Conservation (phyloP, 1,284 basidiomycete genomes). For the Ustanciosporium gigantosporum region DNA sequence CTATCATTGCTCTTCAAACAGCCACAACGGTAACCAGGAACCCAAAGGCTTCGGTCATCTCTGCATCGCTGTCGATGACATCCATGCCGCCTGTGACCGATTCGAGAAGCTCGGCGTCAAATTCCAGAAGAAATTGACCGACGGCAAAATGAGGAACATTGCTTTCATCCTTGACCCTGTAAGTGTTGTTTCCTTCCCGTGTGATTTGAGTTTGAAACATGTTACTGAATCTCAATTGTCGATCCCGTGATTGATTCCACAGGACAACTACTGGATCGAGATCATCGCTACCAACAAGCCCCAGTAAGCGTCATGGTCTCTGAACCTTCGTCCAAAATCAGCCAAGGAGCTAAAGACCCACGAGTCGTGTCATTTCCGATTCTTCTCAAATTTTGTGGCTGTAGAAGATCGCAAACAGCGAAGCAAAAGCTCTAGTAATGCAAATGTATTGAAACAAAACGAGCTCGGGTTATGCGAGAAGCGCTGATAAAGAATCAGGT, state of each 20-base stretch:
- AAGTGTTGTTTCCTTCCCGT: conserved; percentile 5
- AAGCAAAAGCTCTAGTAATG: too few relatives aligned
- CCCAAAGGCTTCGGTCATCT: conserved; percentile 65
- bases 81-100: conserved; percentile 79
- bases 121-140: conserved; percentile 85
- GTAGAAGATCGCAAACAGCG: too few relatives aligned
- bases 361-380: too few relatives aligned
- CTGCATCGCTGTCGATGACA: conserved; percentile 79
- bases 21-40: conserved; percentile 57
- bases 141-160: conserved; percentile 80
- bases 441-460: too few relatives aligned
- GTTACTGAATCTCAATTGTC: neutral
- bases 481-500: too few relatives aligned
- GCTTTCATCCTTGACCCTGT: conserved; percentile 84
- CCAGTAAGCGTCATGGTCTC: conserved; percentile 27
- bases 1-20: too few relatives aligned
- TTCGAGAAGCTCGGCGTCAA: conserved; percentile 80
- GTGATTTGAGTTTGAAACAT: neutral
- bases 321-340: too few relatives aligned
- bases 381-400: too few relatives aligned
- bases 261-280: conserved; percentile 66
- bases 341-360: too few relatives aligned
- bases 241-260: too few relatives aligned
- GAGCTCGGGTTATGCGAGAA: too few relatives aligned
- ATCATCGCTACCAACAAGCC: conserved; percentile 56